Conservation (phyloP, 495 filamentous ascomycete species). For the Aspergillus olivimuriae region DNA sequence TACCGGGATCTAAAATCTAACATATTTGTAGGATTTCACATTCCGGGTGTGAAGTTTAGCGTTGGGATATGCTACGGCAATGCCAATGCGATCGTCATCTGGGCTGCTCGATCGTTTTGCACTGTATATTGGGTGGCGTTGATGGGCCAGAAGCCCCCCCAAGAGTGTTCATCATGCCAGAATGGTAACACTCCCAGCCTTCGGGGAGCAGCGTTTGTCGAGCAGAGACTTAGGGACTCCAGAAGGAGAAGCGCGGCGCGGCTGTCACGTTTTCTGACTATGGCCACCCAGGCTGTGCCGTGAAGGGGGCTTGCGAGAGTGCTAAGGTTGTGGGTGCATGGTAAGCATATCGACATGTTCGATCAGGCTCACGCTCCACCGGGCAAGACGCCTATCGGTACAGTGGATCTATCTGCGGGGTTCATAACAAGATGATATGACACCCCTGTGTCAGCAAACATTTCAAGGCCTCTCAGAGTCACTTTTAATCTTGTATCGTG, state of each 20-base stretch:
- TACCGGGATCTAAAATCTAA: slow-evolving; percentile 36
- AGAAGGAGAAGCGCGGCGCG: slow-evolving; percentile 11
- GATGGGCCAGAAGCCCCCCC: slow-evolving; percentile 18
- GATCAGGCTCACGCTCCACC: neutral
- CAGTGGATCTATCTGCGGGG: too few relatives aligned
- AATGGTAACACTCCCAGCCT: slow-evolving; percentile 10
- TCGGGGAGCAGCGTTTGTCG: slow-evolving; percentile 8
- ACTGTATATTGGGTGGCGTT: neutral
- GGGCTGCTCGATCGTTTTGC: neutral
- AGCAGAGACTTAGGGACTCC: slow-evolving; percentile 17
- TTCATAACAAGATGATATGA: too few relatives aligned
- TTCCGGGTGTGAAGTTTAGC: slow-evolving; percentile 6
- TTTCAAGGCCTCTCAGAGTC: too few relatives aligned
- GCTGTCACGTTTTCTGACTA: neutral
- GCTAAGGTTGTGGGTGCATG: neutral
- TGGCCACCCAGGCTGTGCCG: neutral
- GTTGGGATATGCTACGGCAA: neutral
- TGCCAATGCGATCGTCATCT: neutral
- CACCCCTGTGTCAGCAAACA: too few relatives aligned
- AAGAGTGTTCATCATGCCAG: slow-evolving; percentile 19
- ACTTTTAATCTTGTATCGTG: neutral
- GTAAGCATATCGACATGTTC: neutral
- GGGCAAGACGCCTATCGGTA: neutral
- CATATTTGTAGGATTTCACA: slow-evolving; percentile 9
- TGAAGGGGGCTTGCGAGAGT: neutral